Evolutionary conservation across 23 red algal genomes (phyloP).

Genomic region (Chondrus crispus): DNA sequence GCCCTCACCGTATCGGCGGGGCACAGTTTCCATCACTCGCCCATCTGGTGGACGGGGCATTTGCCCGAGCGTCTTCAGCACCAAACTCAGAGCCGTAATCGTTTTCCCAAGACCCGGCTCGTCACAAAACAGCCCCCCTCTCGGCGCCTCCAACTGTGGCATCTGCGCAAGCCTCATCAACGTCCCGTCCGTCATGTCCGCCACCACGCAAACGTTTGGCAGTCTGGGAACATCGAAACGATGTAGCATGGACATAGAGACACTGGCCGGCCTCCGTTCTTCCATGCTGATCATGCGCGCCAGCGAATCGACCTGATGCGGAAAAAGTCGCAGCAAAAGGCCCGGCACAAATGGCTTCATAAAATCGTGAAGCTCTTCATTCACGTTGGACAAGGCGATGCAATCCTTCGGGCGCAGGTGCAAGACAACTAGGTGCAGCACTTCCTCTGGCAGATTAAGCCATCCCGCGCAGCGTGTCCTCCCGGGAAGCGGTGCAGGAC

Average conservation of each 20-base stretch:
- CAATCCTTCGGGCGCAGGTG: conserved; percentile 8
- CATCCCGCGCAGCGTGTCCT: too few species aligned
- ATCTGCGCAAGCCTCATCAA: not conserved
- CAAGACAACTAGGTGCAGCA: conserved; percentile 1
- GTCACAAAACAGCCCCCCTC: conserved; percentile 91
- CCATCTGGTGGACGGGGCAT: conserved; percentile 2
- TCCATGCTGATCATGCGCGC: conserved; percentile 48
- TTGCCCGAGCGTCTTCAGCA: conserved; percentile 69
- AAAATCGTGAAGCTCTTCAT: not conserved
- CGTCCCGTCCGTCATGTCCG: conserved; percentile 36
- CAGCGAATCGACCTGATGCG: conserved; percentile 58
- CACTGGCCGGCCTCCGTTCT: not conserved
- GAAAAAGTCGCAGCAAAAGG: conserved; percentile 60
- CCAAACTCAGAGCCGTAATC: conserved; percentile 69
- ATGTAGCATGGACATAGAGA: not conserved
- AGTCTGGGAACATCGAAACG: not conserved
- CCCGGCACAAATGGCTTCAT: conserved; percentile 29
- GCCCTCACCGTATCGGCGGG: not conserved
- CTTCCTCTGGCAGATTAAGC: conserved; percentile 19
- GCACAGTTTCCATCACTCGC: not conserved
- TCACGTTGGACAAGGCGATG: not conserved
- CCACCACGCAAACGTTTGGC: not conserved
- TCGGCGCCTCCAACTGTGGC: conserved; percentile 8
- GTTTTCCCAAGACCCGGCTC: conserved; percentile 99
- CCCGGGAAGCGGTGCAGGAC: too few species aligned